Percentiles rank a stretch among this genome's conserved stretches.
These are phyloP conservation scores for Coccinonectria pachysandricola DNA, from an alignment of 2,329 filamentous ascomycete genomes.

Conservation along the genomic window DNA sequence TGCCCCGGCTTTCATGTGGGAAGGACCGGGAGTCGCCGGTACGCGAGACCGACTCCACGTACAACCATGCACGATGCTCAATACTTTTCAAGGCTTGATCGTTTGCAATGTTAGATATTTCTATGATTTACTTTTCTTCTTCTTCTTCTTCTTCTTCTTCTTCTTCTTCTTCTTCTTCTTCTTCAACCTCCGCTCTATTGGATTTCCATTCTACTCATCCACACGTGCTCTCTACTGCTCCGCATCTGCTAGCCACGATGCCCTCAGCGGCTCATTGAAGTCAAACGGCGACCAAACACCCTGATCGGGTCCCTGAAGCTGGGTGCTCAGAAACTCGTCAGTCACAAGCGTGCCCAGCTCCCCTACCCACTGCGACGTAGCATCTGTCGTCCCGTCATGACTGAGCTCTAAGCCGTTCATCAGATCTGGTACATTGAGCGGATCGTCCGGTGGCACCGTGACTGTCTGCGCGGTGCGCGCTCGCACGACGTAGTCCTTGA, in stretches of 20 bases:
- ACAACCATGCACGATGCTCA: no score
- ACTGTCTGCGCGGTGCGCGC: constrained; percentile 21
- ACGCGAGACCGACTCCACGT: no score
- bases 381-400: constrained; percentile 12
- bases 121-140: no score
- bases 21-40: no score
- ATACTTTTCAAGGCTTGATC: no score
- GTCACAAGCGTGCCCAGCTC: constrained; percentile 25
- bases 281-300: constrained; percentile 20
- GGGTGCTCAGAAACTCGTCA: constrained; percentile 25
- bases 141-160: no score
- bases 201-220: constrained; percentile 1
- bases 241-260: no score
- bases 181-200: no score
- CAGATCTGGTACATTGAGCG: constrained; percentile 21
- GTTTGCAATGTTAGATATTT: no score
- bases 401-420: constrained; percentile 24
- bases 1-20: constrained; percentile 4
- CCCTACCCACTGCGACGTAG: constrained; percentile 20
- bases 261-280: constrained; percentile 19
- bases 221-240: no score
- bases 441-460: constrained; percentile 22
- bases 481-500: constrained; percentile 25
- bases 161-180: no score
- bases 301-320: constrained; percentile 19